phyloP scores from a whole-genome alignment of 2,329 filamentous ascomycete genomes.

The Elsinoe necatrix region DNA sequence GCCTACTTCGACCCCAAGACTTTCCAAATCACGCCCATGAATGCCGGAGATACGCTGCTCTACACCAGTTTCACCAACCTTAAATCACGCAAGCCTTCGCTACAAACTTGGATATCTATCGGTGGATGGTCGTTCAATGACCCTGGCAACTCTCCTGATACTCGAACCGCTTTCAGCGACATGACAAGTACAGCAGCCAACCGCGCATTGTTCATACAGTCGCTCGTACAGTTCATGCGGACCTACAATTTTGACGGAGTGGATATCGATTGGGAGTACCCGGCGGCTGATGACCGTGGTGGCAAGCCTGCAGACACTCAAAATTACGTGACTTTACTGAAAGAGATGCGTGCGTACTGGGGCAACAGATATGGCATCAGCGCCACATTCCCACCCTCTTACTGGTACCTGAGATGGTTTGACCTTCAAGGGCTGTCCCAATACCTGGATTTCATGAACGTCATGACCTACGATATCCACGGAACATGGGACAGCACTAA shows the following conservation, averaged over 20 bases:
- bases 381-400: slow-evolving; percentile 25
- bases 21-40: slow-evolving; percentile 23
- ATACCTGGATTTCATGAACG: slow-evolving; percentile 26
- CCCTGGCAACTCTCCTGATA: slow-evolving; percentile 19
- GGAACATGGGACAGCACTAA: slow-evolving; percentile 34
- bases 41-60: slow-evolving; percentile 12
- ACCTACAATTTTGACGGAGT: slow-evolving; percentile 39
- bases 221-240: slow-evolving; percentile 33
- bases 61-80: slow-evolving; percentile 22
- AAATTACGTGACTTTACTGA: slow-evolving; percentile 16
- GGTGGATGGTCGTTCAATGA: slow-evolving; percentile 38
- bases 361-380: slow-evolving; percentile 35
- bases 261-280: slow-evolving; percentile 42
- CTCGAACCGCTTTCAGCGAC: slow-evolving; percentile 24
- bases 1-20: slow-evolving; percentile 34
- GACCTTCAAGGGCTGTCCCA: slow-evolving; percentile 14
- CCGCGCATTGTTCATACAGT: slow-evolving; percentile 32
- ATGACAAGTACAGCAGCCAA: slow-evolving; percentile 27
- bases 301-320: slow-evolving; percentile 31
- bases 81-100: slow-evolving; percentile 25
- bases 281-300: slow-evolving; percentile 19
- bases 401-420: slow-evolving; percentile 20
- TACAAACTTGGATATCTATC: slow-evolving; percentile 32
- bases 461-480: slow-evolving; percentile 43
- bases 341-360: slow-evolving; percentile 18